Base-by-base conservation (phyloP, 345 rosid species). In the Euphorbia lathyris region DNA sequence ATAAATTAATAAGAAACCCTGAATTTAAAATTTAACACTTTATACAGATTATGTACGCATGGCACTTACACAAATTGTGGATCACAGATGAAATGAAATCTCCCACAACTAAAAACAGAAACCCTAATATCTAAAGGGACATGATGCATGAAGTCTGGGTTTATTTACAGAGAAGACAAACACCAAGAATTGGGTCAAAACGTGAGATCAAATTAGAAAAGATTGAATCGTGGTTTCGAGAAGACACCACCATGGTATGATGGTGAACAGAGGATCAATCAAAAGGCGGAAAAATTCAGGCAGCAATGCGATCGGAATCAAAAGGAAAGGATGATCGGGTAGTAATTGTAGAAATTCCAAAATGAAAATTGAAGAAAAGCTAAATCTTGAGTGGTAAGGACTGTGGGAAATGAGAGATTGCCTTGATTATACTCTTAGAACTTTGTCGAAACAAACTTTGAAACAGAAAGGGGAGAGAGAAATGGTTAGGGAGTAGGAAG, bases 371-470 rank as follows among this genome's bases (percentile, higher is more conserved):
- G 26, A 3, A 2, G 48, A 20, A 55, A 55, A 36, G 30, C 34
- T 19, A 7, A 55, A 67, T 22, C 62, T 5, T 66, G 43, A 47
- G 20, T 2, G 4, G 20, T 12, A 27, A 7, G 13, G 11, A 4
- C 7, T 45, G 29, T 59, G 7, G 5, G 63, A 36, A 55, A 56
- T 9, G 48, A 16, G 50, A 22, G 62, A 63, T 71, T 63, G 75
- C 69, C 63, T 63, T 45, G 63, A 42, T 72, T 72, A 55, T 64
- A 72, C 75, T 55, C 75, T 64, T 61, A 17, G 13, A 25, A 13
- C 17, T 25, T 52, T 40, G 5, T 32, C 7, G 3, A 30, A 62
- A 70, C 50, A 4, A 36, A 45, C 56, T 58, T 23, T 51, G 38
- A 51, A 38, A 50, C 23, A 22, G 48, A 34, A 47, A 26, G 17